Base-by-base conservation (phyloP, 2,329 filamentous ascomycete genomes). In the Venturia aucupariae region DNA sequence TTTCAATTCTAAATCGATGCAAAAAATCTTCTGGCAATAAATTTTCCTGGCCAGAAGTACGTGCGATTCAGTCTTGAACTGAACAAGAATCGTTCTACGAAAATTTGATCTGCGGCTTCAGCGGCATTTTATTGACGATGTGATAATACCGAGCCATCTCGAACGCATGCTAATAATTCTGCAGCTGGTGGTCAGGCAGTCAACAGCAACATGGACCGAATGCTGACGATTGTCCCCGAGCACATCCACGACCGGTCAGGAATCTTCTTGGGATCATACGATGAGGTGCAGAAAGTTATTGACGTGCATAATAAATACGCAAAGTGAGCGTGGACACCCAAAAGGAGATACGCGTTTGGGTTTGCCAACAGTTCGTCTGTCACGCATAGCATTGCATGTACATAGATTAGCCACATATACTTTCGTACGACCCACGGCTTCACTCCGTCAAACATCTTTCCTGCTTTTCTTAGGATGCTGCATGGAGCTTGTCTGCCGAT, bases 251-350 rank as follows among this genome's bases (percentile, higher is more conserved):
- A 99, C 79, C 86, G 87, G 73, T 92, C 92, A 24, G 94, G 94
- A 69, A 97, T 99, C 72, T 99, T 95, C 80, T 84, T 99, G 81
- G 94, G 94, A 68, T 96, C 92, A 71, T 91, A 89, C 70, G 90
- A 96, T 67, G 94, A 99, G 80, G 84, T 99, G 60, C 91, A 97
- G 80, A 97, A 96, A 82, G 90, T 97, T 69, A 96, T 96, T 77
- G 80, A 85, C 67, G 87, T 88, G 72, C 88, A 94, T 80, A 88
- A 88, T 77, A 82, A 82, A 72, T 72, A 81, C 68, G 46, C 6
- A 11, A 65, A 62, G 60, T 55, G n/a, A 62, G 22, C 3, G 22
- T 27, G 22, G 24, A 22, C 38, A 42, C 7, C 27, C 35, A 32
- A n/a, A 22, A 30, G 15, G 39, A 27, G 59, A 5, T 30, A 38